Evolutionary conservation across 164 flowering plant genomes (phyloP).

Genomic region (Protea cynaroides): DNA sequence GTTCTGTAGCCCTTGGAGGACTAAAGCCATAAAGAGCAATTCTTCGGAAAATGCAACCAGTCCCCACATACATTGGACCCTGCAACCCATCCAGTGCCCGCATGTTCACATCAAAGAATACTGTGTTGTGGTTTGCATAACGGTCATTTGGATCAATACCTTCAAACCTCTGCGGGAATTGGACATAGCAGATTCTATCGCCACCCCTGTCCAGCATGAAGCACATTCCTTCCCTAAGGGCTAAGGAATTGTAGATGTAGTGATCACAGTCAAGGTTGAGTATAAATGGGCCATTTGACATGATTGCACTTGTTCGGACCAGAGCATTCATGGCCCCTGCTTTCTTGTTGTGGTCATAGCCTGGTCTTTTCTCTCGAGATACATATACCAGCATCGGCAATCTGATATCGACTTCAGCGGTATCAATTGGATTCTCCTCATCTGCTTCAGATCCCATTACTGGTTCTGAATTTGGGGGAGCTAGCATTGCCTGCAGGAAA

Average conservation of each 20-base stretch:
- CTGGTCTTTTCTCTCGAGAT: slow-evolving; percentile 85
- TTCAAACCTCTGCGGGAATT: slow-evolving; percentile 93
- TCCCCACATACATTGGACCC: slow-evolving; percentile 97
- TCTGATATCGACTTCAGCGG: slow-evolving; percentile 66
- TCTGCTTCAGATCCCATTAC: slow-evolving; percentile 54
- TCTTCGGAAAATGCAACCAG: slow-evolving; percentile 88
- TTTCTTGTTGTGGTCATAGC: slow-evolving; percentile 95
- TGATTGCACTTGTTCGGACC: slow-evolving; percentile 79
- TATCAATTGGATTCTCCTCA: slow-evolving; percentile 46
- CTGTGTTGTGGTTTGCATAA: slow-evolving; percentile 90
- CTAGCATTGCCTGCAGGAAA: slow-evolving; percentile 62
- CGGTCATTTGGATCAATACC: slow-evolving; percentile 90
- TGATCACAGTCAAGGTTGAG: slow-evolving; percentile 96
- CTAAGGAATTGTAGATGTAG: slow-evolving; percentile 74
- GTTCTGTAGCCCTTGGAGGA: slow-evolving; percentile 88
- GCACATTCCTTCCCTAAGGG: slow-evolving; percentile 93
- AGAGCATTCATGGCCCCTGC: slow-evolving; percentile 97
- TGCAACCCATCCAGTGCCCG: slow-evolving; percentile 88
- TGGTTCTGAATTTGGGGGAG: slow-evolving; percentile 73
- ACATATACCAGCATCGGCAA: slow-evolving; percentile 91
- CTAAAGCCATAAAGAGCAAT: slow-evolving; percentile 83
- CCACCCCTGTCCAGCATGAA: slow-evolving; percentile 95
- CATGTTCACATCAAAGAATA: slow-evolving; percentile 89
- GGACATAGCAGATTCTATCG: slow-evolving; percentile 83
- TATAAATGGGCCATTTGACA: slow-evolving; percentile 93